Percentiles rank a stretch among this genome's conserved stretches.
phyloP scores from a whole-genome alignment of 495 filamentous ascomycete genomes.

The Trichoderma gamsii region DNA sequence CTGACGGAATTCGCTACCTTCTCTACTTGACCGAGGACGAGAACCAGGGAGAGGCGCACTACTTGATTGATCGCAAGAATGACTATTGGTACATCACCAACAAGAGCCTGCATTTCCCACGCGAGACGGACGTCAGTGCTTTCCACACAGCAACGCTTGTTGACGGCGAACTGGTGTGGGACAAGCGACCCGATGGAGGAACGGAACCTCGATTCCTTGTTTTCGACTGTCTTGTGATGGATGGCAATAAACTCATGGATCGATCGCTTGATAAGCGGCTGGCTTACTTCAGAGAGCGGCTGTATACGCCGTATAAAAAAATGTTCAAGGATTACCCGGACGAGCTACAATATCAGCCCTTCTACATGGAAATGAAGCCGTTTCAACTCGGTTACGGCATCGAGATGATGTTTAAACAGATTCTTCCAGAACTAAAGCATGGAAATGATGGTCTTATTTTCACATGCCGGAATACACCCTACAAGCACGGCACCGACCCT shows the following conservation, averaged over 20 bases:
- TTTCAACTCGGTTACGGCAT: conserved; percentile 85
- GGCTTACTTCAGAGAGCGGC: conserved; percentile 71
- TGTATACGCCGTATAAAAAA: conserved; percentile 72
- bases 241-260: conserved; percentile 67
- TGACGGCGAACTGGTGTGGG: conserved; percentile 89
- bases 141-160: conserved; percentile 80
- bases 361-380: conserved; percentile 76
- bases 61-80: conserved; percentile 95
- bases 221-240: conserved; percentile 85
- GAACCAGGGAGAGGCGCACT: conserved; percentile 52
- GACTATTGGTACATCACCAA: conserved; percentile 74
- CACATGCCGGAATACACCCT: conserved; percentile 78
- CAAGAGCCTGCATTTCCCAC: conserved; percentile 75
- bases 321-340: conserved; percentile 63
- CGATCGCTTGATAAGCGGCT: conserved; percentile 81
- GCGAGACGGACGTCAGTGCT: conserved; percentile 48
- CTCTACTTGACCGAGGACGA: conserved; percentile 69
- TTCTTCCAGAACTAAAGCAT: conserved; percentile 77
- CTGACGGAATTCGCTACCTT: conserved; percentile 89
- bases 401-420: conserved; percentile 80
- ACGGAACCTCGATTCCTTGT: conserved; percentile 74
- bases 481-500: conserved; percentile 82
- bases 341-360: conserved; percentile 64
- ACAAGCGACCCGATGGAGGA: conserved; percentile 55
- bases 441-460: conserved; percentile 97